Evolutionary conservation across 2,329 filamentous ascomycete genomes (phyloP).

Genomic region (Peltaster fructicola): DNA sequence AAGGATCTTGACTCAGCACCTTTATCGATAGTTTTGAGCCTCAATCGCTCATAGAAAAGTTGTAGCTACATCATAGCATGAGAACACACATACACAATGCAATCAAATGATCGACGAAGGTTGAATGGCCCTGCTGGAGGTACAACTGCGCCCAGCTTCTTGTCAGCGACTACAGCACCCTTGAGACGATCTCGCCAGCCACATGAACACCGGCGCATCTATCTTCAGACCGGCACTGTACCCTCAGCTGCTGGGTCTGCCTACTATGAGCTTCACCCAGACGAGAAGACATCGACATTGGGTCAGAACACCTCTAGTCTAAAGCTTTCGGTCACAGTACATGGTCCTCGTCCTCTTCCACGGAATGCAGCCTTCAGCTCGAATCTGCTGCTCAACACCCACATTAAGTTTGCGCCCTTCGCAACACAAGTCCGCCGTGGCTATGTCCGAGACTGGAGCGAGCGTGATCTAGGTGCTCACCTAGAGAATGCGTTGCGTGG

Average conservation of each 20-base stretch:
- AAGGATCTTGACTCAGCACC: too few relatives aligned
- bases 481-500: conserved; percentile 80
- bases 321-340: conserved; percentile 84
- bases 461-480: conserved; percentile 80
- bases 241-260: conserved; percentile 88
- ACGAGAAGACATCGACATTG: conserved; percentile 17
- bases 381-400: conserved; percentile 76
- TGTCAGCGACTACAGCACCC: conserved; percentile 28
- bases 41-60: too few relatives aligned
- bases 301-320: conserved; percentile 45
- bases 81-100: conserved; percentile 13
- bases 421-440: conserved; percentile 67
- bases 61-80: too few relatives aligned
- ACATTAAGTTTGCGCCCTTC: conserved; percentile 94
- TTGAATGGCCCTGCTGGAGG: conserved; percentile 73
- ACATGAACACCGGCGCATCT: conserved; percentile 68
- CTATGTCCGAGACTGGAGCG: conserved; percentile 68
- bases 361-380: conserved; percentile 82
- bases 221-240: conserved; percentile 78
- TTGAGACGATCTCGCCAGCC: conserved; percentile 40
- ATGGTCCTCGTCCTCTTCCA: conserved; percentile 80
- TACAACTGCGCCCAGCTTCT: conserved; percentile 58
- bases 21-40: too few relatives aligned
- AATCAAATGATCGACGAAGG: conserved; percentile 69
- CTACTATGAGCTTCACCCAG: conserved; percentile 48